Base-by-base conservation (phyloP, 768 basidiomycete genomes). In the Agaricus subrufescens region DNA sequence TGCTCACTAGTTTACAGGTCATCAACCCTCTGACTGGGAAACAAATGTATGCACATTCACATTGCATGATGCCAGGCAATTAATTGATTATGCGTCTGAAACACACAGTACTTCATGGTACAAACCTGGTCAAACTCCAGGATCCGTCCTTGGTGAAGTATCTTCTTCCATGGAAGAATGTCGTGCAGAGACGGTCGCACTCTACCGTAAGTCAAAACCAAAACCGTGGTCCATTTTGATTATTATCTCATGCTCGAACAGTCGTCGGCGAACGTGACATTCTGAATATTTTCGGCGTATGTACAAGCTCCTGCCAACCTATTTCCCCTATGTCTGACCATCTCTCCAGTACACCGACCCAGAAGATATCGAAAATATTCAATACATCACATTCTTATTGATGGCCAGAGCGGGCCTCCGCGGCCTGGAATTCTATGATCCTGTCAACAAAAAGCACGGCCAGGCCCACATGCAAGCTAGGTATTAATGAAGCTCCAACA, bases 151-250 rank as follows among this genome's bases (percentile, higher is more conserved):
- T 1, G 92, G 92, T 0, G 88, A 93, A 58, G 88, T 92, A 7
- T 92, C 90, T 3, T 93, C 91, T 0, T 94, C 92, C 1, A 83
- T 94, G 82, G 93, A 94, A 70, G 92, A 94, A 72, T 94, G 92
- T 62, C 84, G 93, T n/a, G 92, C 92, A 8, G 93, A 95, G 71
- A 80, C 89, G 2, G 92, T 92, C 23, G 89, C 89, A 0, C 73
- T 94, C 42, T 94, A 83, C 71, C 78, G 91, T 89, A 64, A 73
- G 83, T 72, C 45, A 29, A 30, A n/a, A 23, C 31, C 34, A 34
- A 8, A 56, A 29, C n/a, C 23, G 43, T 38, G 19, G 19, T 19
- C 19, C 19, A 29, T 8, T 49, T 14, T 37, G 37, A 40, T 34
- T 49, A 11, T 37, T 43, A n/a, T 31, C 56, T 57, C 25, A 51